Base-by-base conservation (phyloP, 208 protist genomes). In the Trypanosoma caninum region DNA sequence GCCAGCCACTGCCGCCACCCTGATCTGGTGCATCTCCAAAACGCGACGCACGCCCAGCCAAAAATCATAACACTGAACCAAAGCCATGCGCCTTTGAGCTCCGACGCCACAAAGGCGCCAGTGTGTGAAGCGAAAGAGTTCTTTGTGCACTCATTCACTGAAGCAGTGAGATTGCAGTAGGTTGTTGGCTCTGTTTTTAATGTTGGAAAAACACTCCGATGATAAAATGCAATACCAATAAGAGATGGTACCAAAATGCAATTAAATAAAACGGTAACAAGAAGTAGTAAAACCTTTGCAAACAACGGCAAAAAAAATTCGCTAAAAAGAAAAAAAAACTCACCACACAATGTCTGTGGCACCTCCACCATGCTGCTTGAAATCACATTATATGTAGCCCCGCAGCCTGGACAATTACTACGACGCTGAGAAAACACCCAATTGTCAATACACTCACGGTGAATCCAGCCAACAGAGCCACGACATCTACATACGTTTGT, bases 391-490 rank as follows among this genome's bases (percentile, higher is more conserved):
- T 92, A 92, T 2, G 35, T 10, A 0, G 69, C 69, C 41, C 70
- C 66, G 44, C 85, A 92, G 60, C 72, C 87, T 22, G 60, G 64
- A 58, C 85, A 92, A 13, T 41, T 35, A 22, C 50, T 58, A 46
- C 78, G 76, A 55, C 58, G 60, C 42, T 80, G 60, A 16, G 74
- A 59, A 28, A 88, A 74, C 18, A 92, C 77, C 82, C 85, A 92
- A 9, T 69, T 27, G 53, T 86, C 70, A 34, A 92, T 87, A 53
- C 85, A 92, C n/a, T 61, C 66, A 38, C 73, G 70, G 47, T 92
- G 85, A 31, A 89, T 77, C 34, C 57, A 81, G 0, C 80, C 79
- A 53, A 89, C 69, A 16, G 69, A 78, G 6, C 82, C 82, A 52
- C 74, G 68, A 46, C 85, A 92, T 4, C 40, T 54, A 44, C 85